Percentiles rank a stretch among this genome's conserved stretches.
Conservation (phyloP, 2,329 filamentous ascomycete genomes). For the Aspergillus vadensis region DNA sequence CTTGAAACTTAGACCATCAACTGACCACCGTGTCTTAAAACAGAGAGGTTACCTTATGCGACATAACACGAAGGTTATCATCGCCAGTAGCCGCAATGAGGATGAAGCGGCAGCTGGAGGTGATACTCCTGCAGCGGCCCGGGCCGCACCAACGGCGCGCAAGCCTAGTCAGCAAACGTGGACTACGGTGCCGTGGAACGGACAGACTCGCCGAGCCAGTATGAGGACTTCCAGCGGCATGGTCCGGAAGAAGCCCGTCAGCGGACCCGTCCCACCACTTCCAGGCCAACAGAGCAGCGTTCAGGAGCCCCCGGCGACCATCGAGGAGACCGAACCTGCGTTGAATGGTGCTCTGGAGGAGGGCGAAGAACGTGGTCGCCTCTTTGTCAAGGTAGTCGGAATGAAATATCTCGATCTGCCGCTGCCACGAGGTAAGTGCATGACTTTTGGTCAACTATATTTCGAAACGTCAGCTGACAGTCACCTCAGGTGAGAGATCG, state of each 20-base stretch:
- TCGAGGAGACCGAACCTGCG: conserved; percentile 68
- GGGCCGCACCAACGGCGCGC: conserved; percentile 69
- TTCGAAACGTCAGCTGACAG: conserved; percentile 26
- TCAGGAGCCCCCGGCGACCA: conserved; percentile 60
- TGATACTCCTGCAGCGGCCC: conserved; percentile 31
- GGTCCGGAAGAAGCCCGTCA: conserved; percentile 61
- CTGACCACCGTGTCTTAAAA: conserved; percentile 65
- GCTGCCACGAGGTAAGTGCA: conserved; percentile 76
- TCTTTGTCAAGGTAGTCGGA: conserved; percentile 98
- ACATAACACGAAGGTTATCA: conserved; percentile 95
- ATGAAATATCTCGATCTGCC: conserved; percentile 95
- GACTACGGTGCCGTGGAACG: conserved; percentile 97
- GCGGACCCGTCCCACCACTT: conserved; percentile 74
- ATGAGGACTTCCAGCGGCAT: conserved; percentile 60
- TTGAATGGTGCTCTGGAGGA: conserved; percentile 68
- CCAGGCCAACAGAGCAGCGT: conserved; percentile 86
- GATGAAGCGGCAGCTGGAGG: conserved; percentile 48
- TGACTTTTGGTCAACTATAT: not conserved
- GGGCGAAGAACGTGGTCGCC: conserved; percentile 79
- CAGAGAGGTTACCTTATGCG: conserved; percentile 99
- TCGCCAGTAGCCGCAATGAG: conserved; percentile 76
- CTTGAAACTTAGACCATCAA: conserved; percentile 42
- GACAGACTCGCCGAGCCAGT: conserved; percentile 69
- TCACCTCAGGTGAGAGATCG: conserved; percentile 71
- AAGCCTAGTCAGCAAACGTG: conserved; percentile 84